Evolutionary conservation across 139 green algal genomes (phyloP).

Genomic region (Chlamydomonas schloesseri): DNA sequence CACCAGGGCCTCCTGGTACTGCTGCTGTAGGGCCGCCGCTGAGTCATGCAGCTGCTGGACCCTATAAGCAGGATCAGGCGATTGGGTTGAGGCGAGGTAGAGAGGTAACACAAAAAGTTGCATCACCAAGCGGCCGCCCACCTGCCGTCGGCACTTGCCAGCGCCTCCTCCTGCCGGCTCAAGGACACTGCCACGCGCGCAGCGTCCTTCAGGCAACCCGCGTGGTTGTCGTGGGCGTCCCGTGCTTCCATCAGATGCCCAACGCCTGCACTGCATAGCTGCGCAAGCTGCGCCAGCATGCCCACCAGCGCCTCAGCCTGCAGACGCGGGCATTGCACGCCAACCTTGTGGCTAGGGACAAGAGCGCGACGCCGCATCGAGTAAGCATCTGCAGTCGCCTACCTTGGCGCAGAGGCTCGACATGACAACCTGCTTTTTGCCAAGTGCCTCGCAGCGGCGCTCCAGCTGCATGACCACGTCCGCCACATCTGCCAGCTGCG

Average conservation of each 20-base stretch:
- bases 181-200: neutral
- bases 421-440: neutral
- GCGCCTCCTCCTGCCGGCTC: neutral
- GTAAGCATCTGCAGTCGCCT: neutral
- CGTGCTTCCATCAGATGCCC: slow-evolving; percentile 9
- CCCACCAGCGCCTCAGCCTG: slow-evolving; percentile 21
- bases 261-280: slow-evolving; percentile 2
- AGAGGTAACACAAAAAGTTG: too few relatives aligned
- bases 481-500: slow-evolving; percentile 6
- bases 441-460: neutral
- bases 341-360: too few relatives aligned
- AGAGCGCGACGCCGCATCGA: neutral
- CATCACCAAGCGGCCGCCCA: too few relatives aligned
- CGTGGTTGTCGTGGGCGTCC: slow-evolving; percentile 9
- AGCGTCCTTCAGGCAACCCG: neutral
- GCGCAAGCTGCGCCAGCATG: slow-evolving; percentile 3
- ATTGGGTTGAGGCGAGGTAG: too few relatives aligned
- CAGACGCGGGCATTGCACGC: too few relatives aligned
- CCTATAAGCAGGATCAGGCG: neutral
- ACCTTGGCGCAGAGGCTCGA: slow-evolving; percentile 29
- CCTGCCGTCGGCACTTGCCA: neutral
- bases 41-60: neutral
- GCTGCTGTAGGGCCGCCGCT: neutral
- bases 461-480: slow-evolving; percentile 6
- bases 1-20: neutral